phyloP scores from a whole-genome alignment of 2,329 filamentous ascomycete genomes.

The Neonectria punicea region DNA sequence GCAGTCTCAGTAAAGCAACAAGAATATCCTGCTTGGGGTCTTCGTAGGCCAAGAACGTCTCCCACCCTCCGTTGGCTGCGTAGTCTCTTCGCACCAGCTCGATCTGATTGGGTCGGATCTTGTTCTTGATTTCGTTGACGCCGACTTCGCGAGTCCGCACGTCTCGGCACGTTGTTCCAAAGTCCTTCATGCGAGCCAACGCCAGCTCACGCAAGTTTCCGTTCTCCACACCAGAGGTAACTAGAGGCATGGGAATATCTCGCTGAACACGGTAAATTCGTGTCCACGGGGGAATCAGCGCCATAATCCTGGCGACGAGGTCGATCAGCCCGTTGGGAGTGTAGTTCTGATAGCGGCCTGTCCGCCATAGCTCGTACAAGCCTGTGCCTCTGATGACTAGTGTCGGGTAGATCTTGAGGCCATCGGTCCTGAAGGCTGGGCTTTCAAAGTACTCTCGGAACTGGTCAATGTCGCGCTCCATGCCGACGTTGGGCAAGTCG shows the following conservation, averaged over 20 bases:
- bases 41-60: constrained; percentile 97
- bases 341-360: constrained; percentile 97
- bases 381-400: constrained; percentile 97
- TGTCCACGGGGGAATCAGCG: constrained; percentile 95
- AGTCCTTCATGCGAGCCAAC: constrained; percentile 98
- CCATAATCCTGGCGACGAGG: constrained; percentile 94
- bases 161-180: constrained; percentile 95
- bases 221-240: constrained; percentile 98
- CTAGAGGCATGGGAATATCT: constrained; percentile 99
- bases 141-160: constrained; percentile 96
- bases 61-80: constrained; percentile 95
- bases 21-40: constrained; percentile 98
- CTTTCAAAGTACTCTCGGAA: constrained; percentile 99
- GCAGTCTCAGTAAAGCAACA: constrained; percentile 86
- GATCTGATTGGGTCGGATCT: constrained; percentile 95
- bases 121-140: constrained; percentile 99
- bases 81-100: constrained; percentile 96
- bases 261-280: constrained; percentile 98
- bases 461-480: constrained; percentile 97
- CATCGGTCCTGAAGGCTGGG: constrained; percentile 94
- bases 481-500: constrained; percentile 95
- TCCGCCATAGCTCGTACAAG: constrained; percentile 96
- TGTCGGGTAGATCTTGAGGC: constrained; percentile 97
- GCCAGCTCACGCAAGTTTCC: constrained; percentile 95
- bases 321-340: constrained; percentile 97